Evolutionary conservation across 2,329 filamentous ascomycete genomes (phyloP), one percentile per base, ranked within the genome.

Genomic region (Diaporthe australafricana): DNA sequence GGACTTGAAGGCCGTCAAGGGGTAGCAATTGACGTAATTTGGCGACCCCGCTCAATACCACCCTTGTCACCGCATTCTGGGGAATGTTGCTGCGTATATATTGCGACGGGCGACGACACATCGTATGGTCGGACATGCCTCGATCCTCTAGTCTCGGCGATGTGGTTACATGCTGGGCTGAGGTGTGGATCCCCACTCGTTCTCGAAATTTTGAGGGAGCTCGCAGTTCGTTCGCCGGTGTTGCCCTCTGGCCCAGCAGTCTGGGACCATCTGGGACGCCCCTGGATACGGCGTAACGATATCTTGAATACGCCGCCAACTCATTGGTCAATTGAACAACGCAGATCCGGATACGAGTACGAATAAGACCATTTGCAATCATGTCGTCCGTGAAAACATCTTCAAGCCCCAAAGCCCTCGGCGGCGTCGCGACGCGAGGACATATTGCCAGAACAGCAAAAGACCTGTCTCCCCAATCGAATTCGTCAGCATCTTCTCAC

Each of bases 341-440:
- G 12, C 1, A 68, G 35, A 45, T 56, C 30, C 63, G 63, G 38
- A 45, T 62, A 62, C 63, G 70, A 69, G 67, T 69, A 69, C 70
- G 70, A 71, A 71, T 62, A 50, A 55, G 74, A 27, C 55, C 53
- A 35, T 71, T 60, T 71, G 53, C 55, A 71, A 70, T 27, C 47
- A 52, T 16, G 11, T 22, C 22, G 35, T 56, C 40, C n/a, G 11
- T 45, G 11, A 30, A 27, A 63, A 45, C 53, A 63, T 62, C 35
- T n/a, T 22, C 40, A 62, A 12, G 14, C 57, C 40, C 16, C 22
- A 63, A n/a, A 14, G 40, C 40, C 42, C 60, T 45, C 42, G 47
- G 47, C 60, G 27, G 48, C 60, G 48, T 63, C 60, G 60, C 42
- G 60, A 38, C 60, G 60, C 60, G 60, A 63, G 60, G 20, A 27